Conservation (phyloP, 768 basidiomycete species). For the Suillus fuscotomentosus region DNA sequence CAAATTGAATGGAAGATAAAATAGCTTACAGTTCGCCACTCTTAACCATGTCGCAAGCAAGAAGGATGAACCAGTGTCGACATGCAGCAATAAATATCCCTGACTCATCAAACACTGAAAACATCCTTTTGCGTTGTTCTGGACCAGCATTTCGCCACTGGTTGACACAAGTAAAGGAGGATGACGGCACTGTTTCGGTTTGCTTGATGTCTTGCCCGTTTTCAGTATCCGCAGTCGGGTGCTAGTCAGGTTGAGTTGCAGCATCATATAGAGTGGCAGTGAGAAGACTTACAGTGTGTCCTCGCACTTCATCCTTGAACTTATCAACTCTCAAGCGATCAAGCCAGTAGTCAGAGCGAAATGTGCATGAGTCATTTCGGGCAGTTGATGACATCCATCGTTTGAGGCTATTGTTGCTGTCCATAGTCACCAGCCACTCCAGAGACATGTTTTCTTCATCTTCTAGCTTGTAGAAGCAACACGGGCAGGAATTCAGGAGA, state of each 20-base stretch:
- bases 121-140: constrained; percentile 1
- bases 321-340: background rate
- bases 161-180: no score
- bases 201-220: no score
- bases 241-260: no score
- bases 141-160: constrained; percentile 1
- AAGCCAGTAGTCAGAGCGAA: background rate
- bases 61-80: background rate
- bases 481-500: background rate
- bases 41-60: background rate
- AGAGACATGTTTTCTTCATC: no score
- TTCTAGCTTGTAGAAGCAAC: no score
- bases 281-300: no score
- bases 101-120: background rate
- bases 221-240: no score
- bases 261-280: no score
- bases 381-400: background rate
- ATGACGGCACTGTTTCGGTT: no score
- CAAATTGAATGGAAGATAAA: no score
- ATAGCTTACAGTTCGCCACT: background rate
- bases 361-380: no score
- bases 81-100: background rate
- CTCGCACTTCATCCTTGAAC: constrained; percentile 3
- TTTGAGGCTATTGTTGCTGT: constrained; percentile 4
- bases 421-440: no score